Evolutionary conservation across 768 basidiomycete genomes (phyloP), one percentile per base, ranked within the genome.

Genomic region (Trametes cubensis): DNA sequence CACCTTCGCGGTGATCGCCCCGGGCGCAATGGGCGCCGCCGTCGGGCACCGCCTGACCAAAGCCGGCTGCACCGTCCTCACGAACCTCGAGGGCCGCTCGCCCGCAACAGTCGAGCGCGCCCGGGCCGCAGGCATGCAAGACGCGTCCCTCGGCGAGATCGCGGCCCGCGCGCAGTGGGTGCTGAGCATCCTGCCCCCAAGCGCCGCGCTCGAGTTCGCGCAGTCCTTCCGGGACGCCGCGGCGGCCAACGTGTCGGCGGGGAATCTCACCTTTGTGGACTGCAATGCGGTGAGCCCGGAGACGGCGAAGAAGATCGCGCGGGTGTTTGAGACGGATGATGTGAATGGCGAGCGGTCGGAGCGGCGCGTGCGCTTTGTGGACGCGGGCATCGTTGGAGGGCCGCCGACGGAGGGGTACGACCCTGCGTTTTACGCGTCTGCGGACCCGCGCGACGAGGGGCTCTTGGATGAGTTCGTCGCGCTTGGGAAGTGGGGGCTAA

Each of bases 11-110:
- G 73, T 86, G 21, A 73, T 87, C 60, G 79, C 84, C 38, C 79
- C 84, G 10, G 85, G 85, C 18, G 79, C 78, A 2, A 88, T 86
- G 87, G 85, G 85, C 26, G 74, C 84, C 6, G 85, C 77, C 20
- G 80, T 88, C 30, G 85, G 78, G 18, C 76, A 71, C 34, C 78
- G 76, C 26, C 75, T 87, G 39, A 76, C 76, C 1, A 66, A 73
- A 21, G 74, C 77, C n/a, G 81, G 84, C 26, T 80, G 79, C 67
- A 80, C 76, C 6, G 83, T 85, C 23, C 78, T 85, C 61, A 86
- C 85, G 13, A 79, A 79, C 64, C 73, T 87, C 45, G 77, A 80
- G 26, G 81, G 80, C 34, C 81, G 85, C 44, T 86, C 84, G 2
- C 77, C 79, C 57, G 77, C 73, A 28, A 82, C 85, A 0, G 74